A percentile compares a stretch with the other conserved stretches of the same genome.
These are phyloP conservation scores for Xylaria sp. DNA, from an alignment of 2,329 filamentous ascomycete genomes.

Conservation along the genomic window DNA sequence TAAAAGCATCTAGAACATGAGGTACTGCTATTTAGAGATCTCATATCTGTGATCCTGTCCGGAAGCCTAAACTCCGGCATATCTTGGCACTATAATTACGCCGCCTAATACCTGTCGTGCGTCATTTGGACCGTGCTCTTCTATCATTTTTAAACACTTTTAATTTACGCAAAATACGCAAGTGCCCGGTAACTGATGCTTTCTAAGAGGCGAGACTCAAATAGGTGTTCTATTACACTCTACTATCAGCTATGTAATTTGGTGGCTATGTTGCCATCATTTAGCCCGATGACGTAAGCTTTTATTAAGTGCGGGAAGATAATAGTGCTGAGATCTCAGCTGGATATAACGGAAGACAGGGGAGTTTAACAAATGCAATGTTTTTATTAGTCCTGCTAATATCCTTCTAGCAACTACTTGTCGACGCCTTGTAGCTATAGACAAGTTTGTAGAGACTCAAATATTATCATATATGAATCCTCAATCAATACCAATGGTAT, in stretches of 20 bases:
- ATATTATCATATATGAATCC: neutral
- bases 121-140: neutral
- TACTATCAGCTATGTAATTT: neutral
- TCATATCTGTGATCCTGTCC: conserved; percentile 2
- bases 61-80: conserved; percentile 15
- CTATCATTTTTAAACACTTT: neutral
- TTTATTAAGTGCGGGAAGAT: neutral
- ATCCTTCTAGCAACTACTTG: neutral
- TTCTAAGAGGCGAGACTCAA: neutral
- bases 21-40: conserved; percentile 5
- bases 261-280: conserved; percentile 12
- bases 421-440: neutral
- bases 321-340: neutral
- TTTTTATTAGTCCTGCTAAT: neutral
- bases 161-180: neutral
- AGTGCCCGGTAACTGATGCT: conserved; percentile 20
- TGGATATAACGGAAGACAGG: neutral
- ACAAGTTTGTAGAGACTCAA: neutral
- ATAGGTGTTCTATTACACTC: neutral
- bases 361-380: too few species aligned
- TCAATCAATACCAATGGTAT: neutral
- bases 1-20: neutral
- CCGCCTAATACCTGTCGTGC: neutral
- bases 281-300: neutral
- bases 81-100: conserved; percentile 21